Base-by-base conservation (phyloP, 2,329 filamentous ascomycete genomes). In the Ascochyta viciae-villosae region DNA sequence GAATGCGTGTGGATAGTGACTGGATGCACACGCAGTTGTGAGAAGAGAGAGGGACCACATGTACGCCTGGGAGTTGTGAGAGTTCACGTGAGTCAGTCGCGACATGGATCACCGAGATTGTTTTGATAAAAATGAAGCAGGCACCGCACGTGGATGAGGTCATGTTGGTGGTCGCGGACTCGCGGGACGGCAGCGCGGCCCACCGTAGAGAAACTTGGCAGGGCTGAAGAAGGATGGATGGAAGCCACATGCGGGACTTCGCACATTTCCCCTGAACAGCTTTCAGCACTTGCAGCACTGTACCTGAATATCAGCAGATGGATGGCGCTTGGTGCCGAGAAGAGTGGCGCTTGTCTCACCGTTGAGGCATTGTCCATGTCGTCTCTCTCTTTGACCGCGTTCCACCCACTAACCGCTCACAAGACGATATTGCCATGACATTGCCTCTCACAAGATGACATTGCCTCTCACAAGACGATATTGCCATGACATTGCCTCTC, bases 131-230 rank as follows among this genome's bases (percentile, higher is more conserved):
- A 57, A 46, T 41, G 38, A 50, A 43, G 47, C 46, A 51, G 29
- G 29, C 29, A 31, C 29, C 10, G 9, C 27, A 29, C 7, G 27
- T 9, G 29, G 12, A 31, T 31, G 29, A 31, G 29, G 29, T 31
- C 29, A 31, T 31, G 29, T 31, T 31, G 29, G 29, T 31, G 10
- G 29, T 31, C 29, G 29, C 29, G 29, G 29, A 12, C 24, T 5
- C 29, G 9, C 9, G 9, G 27, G 27, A 56, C 58, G 62, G 61
- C 58, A 62, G 58, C 33, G 33, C 33, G 57, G 60, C 60, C 57
- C 54, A 53, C 42, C 56, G 58, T 60, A 51, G 56, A 50, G 49
- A 31, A 44, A 40, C 59, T 61, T 58, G 60, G 61, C 62, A 68
- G 60, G 61, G 60, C 62, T 58, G 57, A 56, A 56, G 53, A 56